Percentiles rank a stretch among this genome's conserved stretches.
These are phyloP conservation scores for Penicillium concentricum DNA, from an alignment of 2,329 filamentous ascomycete genomes.

Conservation along the genomic window DNA sequence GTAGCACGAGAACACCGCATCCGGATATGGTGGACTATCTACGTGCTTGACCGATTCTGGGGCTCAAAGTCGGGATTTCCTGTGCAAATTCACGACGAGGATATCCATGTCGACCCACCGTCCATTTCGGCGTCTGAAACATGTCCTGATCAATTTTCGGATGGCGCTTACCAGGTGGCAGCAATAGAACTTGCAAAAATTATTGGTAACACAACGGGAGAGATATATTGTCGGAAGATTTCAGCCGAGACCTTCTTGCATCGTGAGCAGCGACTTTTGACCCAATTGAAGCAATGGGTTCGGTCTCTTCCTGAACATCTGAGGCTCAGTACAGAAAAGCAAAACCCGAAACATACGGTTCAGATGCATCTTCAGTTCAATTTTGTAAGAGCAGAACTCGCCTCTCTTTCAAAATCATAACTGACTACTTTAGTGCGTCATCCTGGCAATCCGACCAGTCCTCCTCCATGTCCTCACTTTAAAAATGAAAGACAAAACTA, in stretches of 20 bases:
- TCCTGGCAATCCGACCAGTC: conserved; percentile 35
- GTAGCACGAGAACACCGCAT: conserved; percentile 36
- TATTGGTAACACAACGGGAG: conserved; percentile 24
- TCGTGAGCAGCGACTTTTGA: conserved; percentile 34
- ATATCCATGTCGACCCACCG: conserved; percentile 39
- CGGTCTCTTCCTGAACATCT: conserved; percentile 29
- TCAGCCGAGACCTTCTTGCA: conserved; percentile 32
- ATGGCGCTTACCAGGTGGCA: conserved; percentile 29
- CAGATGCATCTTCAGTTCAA: conserved; percentile 35
- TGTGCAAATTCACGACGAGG: conserved; percentile 47
- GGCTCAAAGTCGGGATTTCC: conserved; percentile 48
- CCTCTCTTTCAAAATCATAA: background rate
- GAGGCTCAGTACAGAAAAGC: conserved; percentile 14
- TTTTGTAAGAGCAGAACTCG: conserved; percentile 20
- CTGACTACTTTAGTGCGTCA: conserved; percentile 30
- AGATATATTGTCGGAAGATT: conserved; percentile 28
- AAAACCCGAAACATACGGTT: conserved; percentile 22
- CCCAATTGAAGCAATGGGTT: conserved; percentile 33
- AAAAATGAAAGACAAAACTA: conserved; percentile 2
- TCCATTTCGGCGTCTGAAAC: conserved; percentile 20
- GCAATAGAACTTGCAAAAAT: conserved; percentile 33
- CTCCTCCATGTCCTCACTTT: conserved; percentile 31
- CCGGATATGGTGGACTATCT: conserved; percentile 35
- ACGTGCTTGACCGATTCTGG: conserved; percentile 42
- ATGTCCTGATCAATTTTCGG: conserved; percentile 31